A percentile compares a stretch with the other conserved stretches of the same genome.
These are phyloP conservation scores for Fonsecaea monophora DNA, from an alignment of 2,329 filamentous ascomycete species.

Conservation along the genomic window DNA sequence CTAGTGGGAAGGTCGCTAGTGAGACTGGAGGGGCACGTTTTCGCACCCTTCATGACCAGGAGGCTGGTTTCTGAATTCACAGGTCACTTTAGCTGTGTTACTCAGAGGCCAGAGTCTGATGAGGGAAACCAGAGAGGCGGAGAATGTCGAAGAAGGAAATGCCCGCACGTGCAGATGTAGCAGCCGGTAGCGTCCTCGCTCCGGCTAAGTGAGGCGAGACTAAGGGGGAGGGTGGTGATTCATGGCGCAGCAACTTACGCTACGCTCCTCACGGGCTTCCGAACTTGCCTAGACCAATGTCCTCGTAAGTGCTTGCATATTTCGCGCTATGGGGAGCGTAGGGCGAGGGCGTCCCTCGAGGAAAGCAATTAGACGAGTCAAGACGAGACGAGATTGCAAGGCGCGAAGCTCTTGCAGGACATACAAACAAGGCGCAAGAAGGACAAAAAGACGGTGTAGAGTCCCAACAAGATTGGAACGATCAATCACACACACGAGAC, in stretches of 20 bases:
- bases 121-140: not conserved
- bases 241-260: not conserved
- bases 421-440: not conserved
- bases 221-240: not conserved
- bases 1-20: not conserved
- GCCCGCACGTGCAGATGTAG: not conserved
- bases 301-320: not conserved
- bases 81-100: not conserved
- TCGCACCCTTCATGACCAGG: not conserved
- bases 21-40: not conserved
- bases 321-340: not conserved
- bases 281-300: too few species aligned
- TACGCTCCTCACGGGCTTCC: not conserved
- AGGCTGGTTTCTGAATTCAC: not conserved
- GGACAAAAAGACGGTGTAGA: not conserved
- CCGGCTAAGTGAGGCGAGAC: not conserved
- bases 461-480: not conserved
- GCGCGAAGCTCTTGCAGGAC: not conserved
- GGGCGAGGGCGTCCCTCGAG: not conserved
- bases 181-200: not conserved
- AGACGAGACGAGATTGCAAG: not conserved
- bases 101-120: not conserved
- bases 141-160: not conserved
- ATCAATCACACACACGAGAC: not conserved
- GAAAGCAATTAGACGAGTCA: not conserved